A percentile compares a stretch with the other conserved stretches of the same genome.
These are phyloP conservation scores for Penicillium cosmopolitanum DNA, from an alignment of 495 filamentous ascomycete species.

Conservation along the genomic window DNA sequence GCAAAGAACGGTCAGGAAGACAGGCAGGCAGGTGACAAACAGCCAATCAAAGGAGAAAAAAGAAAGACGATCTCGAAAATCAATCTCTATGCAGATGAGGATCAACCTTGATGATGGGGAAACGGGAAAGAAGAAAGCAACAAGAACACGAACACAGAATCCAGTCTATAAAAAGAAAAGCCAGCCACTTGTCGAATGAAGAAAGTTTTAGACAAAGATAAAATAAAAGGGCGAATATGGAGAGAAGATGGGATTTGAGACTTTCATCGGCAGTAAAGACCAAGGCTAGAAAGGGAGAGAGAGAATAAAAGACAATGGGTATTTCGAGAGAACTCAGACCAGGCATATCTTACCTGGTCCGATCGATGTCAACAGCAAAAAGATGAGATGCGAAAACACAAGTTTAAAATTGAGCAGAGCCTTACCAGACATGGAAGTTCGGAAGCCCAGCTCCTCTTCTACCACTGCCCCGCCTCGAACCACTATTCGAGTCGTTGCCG, in stretches of 20 bases:
- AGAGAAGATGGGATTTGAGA: conserved; percentile 10
- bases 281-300: conserved; percentile 1
- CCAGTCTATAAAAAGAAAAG: conserved; percentile 30
- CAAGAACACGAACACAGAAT: conserved; percentile 2
- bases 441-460: conserved; percentile 42
- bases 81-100: conserved; percentile 30
- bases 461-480: conserved; percentile 46
- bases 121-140: neutral
- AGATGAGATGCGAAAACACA: neutral
- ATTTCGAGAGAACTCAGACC: neutral
- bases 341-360: neutral
- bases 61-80: conserved; percentile 1
- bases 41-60: conserved; percentile 8
- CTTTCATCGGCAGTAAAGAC: neutral
- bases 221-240: conserved; percentile 2
- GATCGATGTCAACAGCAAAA: neutral
- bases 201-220: conserved; percentile 19
- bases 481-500: conserved; percentile 33
- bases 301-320: conserved; percentile 4
- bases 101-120: conserved; percentile 8
- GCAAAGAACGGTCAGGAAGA: too few species aligned
- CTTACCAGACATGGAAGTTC: conserved; percentile 37
- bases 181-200: conserved; percentile 15
- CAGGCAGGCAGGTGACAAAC: neutral
- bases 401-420: conserved; percentile 1